phyloP scores from a whole-genome alignment of 2,329 filamentous ascomycete species.

The Furcasterigmium sp. region DNA sequence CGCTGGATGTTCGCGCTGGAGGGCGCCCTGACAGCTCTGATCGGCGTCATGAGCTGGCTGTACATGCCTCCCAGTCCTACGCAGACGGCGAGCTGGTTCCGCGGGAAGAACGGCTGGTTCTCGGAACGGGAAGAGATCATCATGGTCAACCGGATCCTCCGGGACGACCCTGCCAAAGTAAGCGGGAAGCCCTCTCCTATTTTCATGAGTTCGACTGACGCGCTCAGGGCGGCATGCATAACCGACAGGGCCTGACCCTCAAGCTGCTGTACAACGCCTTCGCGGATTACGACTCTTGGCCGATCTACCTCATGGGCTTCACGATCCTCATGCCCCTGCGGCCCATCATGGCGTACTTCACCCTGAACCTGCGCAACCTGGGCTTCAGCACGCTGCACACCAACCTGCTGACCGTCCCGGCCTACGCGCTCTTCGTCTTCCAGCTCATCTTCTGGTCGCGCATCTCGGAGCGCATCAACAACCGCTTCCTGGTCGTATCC shows the following conservation, averaged over 20 bases:
- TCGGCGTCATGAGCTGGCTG: constrained; percentile 33
- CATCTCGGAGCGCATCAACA: constrained; percentile 37
- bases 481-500: constrained; percentile 19
- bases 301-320: constrained; percentile 39
- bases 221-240: constrained; percentile 42
- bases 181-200: neutral
- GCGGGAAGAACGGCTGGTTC: constrained; percentile 53
- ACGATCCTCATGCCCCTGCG: constrained; percentile 18
- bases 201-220: neutral
- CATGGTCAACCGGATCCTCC: constrained; percentile 51
- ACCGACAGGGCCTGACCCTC: constrained; percentile 43
- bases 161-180: constrained; percentile 16
- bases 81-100: constrained; percentile 50
- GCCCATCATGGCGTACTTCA: constrained; percentile 34
- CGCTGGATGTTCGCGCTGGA: constrained; percentile 42
- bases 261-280: constrained; percentile 38
- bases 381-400: constrained; percentile 47
- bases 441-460: constrained; percentile 37
- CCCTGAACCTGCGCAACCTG: constrained; percentile 41
- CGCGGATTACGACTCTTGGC: constrained; percentile 51
- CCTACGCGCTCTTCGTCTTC: constrained; percentile 19
- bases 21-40: constrained; percentile 25
- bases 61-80: constrained; percentile 52
- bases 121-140: constrained; percentile 55
- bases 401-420: constrained; percentile 46